phyloP scores from a whole-genome alignment of 306 rosid species.

The Acacia confusa region DNA sequence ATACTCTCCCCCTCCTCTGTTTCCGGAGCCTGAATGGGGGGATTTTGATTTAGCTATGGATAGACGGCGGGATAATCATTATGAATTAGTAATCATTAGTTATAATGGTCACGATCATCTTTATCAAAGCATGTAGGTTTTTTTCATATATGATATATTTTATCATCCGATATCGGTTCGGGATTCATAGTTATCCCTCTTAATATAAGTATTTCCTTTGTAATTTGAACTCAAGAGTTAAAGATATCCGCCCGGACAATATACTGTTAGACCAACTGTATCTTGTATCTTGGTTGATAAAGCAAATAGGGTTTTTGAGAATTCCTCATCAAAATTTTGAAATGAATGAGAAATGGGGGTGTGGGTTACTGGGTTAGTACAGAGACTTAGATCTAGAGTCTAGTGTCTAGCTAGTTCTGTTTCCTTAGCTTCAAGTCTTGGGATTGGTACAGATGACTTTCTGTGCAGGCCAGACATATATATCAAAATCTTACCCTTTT shows the following conservation, averaged over 20 bases:
- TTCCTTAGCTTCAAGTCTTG: not conserved
- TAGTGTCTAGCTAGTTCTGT: not conserved
- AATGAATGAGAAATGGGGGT: not conserved
- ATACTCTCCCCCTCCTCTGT: not conserved
- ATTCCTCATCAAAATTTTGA: not conserved
- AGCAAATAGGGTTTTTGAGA: not conserved
- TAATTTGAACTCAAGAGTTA: fast-evolving
- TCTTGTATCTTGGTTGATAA: no score
- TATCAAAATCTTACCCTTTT: not conserved
- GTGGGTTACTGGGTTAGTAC: not conserved
- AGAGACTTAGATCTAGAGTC: not conserved
- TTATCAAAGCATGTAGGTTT: not conserved
- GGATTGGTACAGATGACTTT: not conserved
- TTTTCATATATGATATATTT: not conserved
- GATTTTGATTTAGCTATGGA: not conserved
- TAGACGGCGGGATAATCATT: not conserved
- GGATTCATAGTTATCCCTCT: no score
- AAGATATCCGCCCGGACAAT: fast-evolving
- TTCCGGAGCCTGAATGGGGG: not conserved
- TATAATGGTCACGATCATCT: not conserved
- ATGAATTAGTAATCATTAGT: not conserved
- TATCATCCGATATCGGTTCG: no score
- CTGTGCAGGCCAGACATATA: not conserved
- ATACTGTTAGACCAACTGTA: fast-evolving
- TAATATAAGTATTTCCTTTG: no score